phyloP scores from a whole-genome alignment of 805 yeast species.

The Yamadazyma philogaea region DNA sequence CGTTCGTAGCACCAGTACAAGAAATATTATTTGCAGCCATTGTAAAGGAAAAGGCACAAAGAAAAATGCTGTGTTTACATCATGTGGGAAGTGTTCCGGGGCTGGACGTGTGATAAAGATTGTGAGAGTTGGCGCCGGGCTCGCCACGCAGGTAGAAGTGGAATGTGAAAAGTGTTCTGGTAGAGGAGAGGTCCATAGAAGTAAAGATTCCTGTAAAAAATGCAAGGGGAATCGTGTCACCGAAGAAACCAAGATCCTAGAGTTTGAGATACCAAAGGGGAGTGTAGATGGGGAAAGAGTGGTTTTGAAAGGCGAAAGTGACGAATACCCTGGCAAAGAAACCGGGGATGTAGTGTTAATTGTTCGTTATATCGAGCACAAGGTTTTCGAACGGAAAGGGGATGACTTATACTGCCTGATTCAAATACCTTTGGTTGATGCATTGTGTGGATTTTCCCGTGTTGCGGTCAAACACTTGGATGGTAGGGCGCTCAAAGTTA shows the following conservation, averaged over 20 bases:
- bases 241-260: constrained; percentile 68
- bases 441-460: constrained; percentile 77
- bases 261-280: constrained; percentile 76
- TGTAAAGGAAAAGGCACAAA: constrained; percentile 81
- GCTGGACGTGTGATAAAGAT: constrained; percentile 60
- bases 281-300: constrained; percentile 59
- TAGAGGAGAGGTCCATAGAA: constrained; percentile 54
- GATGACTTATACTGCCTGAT: constrained; percentile 62
- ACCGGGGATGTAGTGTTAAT: constrained; percentile 78
- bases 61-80: constrained; percentile 49
- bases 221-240: constrained; percentile 65
- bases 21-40: constrained; percentile 66
- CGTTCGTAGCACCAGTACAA: constrained; percentile 65
- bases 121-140: constrained; percentile 69
- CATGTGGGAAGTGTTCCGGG: constrained; percentile 72
- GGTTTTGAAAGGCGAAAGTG: constrained; percentile 66
- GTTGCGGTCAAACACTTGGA: constrained; percentile 72
- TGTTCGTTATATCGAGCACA: constrained; percentile 49
- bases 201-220: constrained; percentile 72
- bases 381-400: constrained; percentile 52
- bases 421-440: constrained; percentile 68
- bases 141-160: constrained; percentile 59
- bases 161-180: constrained; percentile 72
- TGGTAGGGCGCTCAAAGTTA: constrained; percentile 64
- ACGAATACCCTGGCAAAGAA: constrained; percentile 65